These are phyloP conservation scores for Leccinellum luteum DNA, from an alignment of 768 basidiomycete species.

Conservation along the genomic window DNA sequence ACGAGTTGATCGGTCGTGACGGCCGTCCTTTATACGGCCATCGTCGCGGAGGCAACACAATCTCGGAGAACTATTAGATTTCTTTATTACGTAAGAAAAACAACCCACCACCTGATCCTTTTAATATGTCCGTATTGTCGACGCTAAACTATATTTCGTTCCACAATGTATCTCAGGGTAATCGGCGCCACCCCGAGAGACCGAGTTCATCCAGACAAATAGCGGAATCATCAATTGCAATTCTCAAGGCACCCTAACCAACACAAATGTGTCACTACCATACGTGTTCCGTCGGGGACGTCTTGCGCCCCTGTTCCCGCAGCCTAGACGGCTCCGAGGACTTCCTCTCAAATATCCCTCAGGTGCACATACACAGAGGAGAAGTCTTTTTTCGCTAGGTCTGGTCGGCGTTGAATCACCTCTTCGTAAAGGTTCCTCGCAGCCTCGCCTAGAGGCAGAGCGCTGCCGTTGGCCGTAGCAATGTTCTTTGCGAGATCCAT, in stretches of 20 bases:
- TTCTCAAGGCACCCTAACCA: conserved; percentile 11
- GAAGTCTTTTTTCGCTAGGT: conserved; percentile 71
- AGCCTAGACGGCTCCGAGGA: background rate
- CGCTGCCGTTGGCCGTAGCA: conserved; percentile 45
- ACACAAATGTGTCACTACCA: background rate
- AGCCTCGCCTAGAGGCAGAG: conserved; percentile 63
- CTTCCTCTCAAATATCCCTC: conserved; percentile 15
- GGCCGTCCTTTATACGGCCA: conserved; percentile 24
- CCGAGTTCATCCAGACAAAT: background rate
- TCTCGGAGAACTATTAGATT: conserved; percentile 8
- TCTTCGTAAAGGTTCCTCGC: conserved; percentile 62
- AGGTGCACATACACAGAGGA: conserved; percentile 76
- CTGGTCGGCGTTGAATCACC: conserved; percentile 52
- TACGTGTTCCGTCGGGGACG: conserved; percentile 1
- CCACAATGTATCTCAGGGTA: background rate
- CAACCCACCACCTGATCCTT: background rate
- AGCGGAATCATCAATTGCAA: conserved; percentile 2
- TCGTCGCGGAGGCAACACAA: conserved; percentile 26
- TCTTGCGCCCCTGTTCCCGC: background rate
- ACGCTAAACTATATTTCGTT: background rate
- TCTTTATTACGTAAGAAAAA: conserved; percentile 19
- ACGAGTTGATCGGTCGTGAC: conserved; percentile 23
- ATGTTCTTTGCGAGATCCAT: conserved; percentile 77
- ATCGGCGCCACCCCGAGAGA: background rate
- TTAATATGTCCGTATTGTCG: background rate